Conservation (phyloP, 176 grass and related monocot species). For the Phoenix dactylifera region DNA sequence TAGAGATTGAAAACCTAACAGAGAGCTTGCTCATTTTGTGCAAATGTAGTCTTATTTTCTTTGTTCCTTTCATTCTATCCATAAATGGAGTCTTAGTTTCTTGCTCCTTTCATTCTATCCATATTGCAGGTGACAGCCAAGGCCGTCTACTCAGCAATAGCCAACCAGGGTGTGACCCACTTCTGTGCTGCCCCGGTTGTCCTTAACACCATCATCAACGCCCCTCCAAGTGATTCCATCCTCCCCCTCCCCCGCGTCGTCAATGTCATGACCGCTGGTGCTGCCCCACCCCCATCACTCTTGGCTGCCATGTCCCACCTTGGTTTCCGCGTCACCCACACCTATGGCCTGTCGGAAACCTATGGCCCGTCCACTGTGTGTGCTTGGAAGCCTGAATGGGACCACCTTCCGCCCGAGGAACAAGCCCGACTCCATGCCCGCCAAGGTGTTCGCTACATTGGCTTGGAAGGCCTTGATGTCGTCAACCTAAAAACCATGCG, state of each 20-base stretch:
- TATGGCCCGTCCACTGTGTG: conserved; percentile 19
- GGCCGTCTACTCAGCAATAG: neutral
- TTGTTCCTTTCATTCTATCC: no score
- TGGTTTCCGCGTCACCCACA: conserved; percentile 30
- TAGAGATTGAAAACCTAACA: no score
- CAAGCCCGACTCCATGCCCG: conserved; percentile 8
- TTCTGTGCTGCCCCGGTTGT: conserved; percentile 10
- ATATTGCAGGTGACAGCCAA: conserved; percentile 3
- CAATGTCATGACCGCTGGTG: conserved; percentile 22
- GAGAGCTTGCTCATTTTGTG: neutral
- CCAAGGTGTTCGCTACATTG: conserved; percentile 26
- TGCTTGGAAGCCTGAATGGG: conserved; percentile 34
- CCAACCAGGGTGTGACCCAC: neutral
- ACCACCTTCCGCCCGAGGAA: conserved; percentile 12
- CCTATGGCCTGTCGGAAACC: conserved; percentile 33
- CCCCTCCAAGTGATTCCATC: conserved; percentile 7
- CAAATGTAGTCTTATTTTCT: no score
- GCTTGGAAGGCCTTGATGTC: conserved; percentile 19
- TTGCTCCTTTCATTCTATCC: no score
- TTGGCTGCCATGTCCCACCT: conserved; percentile 21
- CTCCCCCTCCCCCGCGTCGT: conserved; percentile 15
- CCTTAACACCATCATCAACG: conserved; percentile 27
- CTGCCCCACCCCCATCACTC: conserved; percentile 24
- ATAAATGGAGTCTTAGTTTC: no score
- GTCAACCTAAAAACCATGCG: conserved; percentile 21